These are phyloP conservation scores for Trichosporon faecale DNA, from an alignment of 1,284 basidiomycete species.

Conservation along the genomic window DNA sequence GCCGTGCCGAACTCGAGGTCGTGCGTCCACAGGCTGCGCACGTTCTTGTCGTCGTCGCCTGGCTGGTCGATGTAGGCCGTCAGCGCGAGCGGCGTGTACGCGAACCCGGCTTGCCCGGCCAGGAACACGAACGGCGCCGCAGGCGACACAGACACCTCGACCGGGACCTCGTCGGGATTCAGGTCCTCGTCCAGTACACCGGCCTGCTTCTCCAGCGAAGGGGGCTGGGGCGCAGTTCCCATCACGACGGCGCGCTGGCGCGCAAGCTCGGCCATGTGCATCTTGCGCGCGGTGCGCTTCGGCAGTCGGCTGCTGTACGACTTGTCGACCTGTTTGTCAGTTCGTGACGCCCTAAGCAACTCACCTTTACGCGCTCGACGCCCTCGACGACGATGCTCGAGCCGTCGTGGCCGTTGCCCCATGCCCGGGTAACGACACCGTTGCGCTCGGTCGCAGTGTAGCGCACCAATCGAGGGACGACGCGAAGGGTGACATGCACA, in stretches of 20 bases:
- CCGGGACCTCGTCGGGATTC: neutral
- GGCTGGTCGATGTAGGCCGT: conserved; percentile 19
- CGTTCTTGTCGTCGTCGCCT: conserved; percentile 12
- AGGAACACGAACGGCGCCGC: conserved; percentile 16
- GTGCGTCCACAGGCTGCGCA: conserved; percentile 23
- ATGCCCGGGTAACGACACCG: conserved; percentile 55
- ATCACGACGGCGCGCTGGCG: conserved; percentile 14
- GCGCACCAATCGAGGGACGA: conserved; percentile 56
- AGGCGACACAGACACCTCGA: neutral
- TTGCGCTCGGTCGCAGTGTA: conserved; percentile 56
- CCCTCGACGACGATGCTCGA: conserved; percentile 56
- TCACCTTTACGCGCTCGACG: conserved; percentile 53
- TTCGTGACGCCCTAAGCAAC: neutral
- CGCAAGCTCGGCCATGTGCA: conserved; percentile 25
- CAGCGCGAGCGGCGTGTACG: conserved; percentile 30
- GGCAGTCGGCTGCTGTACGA: conserved; percentile 21
- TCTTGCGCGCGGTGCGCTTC: conserved; percentile 24
- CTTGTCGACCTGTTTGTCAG: conserved; percentile 27
- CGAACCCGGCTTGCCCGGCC: conserved; percentile 16
- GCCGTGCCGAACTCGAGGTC: conserved; percentile 17
- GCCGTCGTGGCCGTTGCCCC: conserved; percentile 61
- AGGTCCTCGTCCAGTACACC: conserved; percentile 26
- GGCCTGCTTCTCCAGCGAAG: conserved; percentile 12
- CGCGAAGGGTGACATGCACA: conserved; percentile 54
- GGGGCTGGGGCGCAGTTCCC: conserved; percentile 3